Evolutionary conservation across 2,329 filamentous ascomycete species (phyloP).

Genomic region (Ophiostoma ulmi): DNA sequence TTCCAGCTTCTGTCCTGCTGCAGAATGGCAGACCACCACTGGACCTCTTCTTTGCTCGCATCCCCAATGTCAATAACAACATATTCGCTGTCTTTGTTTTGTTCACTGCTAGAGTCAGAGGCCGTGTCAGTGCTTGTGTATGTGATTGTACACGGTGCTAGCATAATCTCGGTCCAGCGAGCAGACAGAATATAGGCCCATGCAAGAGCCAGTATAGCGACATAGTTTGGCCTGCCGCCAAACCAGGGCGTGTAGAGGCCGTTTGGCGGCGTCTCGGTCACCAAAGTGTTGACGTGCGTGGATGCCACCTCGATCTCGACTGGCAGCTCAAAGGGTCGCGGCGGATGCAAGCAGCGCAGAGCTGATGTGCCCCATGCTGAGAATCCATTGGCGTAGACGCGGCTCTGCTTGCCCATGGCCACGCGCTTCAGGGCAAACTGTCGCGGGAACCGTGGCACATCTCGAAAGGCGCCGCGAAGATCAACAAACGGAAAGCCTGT

Average conservation of each 20-base stretch:
- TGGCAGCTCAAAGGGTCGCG: conserved; percentile 20
- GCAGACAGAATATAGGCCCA: conserved; percentile 24
- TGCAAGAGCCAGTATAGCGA: conserved; percentile 22
- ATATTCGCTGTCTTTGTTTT: not conserved
- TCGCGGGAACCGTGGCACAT: conserved; percentile 18
- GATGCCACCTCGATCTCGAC: conserved; percentile 21
- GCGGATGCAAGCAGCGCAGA: conserved; percentile 9
- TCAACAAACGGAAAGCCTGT: not conserved
- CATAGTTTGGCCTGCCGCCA: conserved; percentile 15
- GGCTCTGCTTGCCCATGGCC: conserved; percentile 18
- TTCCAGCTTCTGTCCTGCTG: conserved; percentile 24
- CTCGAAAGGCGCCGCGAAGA: not conserved
- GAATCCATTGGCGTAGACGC: conserved; percentile 17
- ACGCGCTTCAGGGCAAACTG: conserved; percentile 18
- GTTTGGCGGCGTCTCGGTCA: not conserved
- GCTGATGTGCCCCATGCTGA: conserved; percentile 16
- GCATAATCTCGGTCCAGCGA: conserved; percentile 22
- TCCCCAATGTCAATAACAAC: conserved; percentile 23
- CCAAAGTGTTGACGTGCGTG: conserved; percentile 6
- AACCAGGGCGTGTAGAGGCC: conserved; percentile 19
- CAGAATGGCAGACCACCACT: conserved; percentile 25
- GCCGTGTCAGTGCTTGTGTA: conserved; percentile 5
- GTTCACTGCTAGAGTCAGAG: not conserved
- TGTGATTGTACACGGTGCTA: conserved; percentile 15
- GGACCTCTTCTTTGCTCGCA: conserved; percentile 18